phyloP scores from a whole-genome alignment of 495 filamentous ascomycete genomes.

The Aspergillus hancockii region DNA sequence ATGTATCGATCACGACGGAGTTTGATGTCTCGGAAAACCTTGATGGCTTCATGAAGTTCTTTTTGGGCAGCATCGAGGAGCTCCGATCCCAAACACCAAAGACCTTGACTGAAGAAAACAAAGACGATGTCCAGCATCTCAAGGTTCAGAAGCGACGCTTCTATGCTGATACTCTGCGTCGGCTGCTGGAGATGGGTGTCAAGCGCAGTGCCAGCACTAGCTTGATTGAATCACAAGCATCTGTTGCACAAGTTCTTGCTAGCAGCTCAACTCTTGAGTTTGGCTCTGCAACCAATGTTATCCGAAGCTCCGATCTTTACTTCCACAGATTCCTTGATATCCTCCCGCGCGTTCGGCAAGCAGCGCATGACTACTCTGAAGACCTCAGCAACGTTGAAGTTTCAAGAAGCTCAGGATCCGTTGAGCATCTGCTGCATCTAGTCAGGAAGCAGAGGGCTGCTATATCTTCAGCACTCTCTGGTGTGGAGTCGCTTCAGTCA shows the following conservation, averaged over 20 bases:
- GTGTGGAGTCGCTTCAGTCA: constrained; percentile 37
- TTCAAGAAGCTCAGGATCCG: constrained; percentile 70
- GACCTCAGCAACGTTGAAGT: constrained; percentile 81
- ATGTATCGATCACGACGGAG: constrained; percentile 49
- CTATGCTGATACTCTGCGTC: constrained; percentile 82
- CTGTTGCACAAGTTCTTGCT: constrained; percentile 67
- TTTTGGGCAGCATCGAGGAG: constrained; percentile 66
- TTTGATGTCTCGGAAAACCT: constrained; percentile 62
- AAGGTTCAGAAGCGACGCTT: constrained; percentile 89
- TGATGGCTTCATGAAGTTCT: constrained; percentile 62
- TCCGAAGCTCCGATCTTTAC: constrained; percentile 60
- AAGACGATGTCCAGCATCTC: constrained; percentile 76
- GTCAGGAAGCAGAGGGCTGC: constrained; percentile 64
- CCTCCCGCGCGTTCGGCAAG: constrained; percentile 64
- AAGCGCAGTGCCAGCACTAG: constrained; percentile 72
- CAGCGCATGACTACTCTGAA: constrained; percentile 69
- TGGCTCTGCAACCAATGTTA: constrained; percentile 20
- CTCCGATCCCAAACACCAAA: constrained; percentile 80
- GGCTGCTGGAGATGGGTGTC: constrained; percentile 83
- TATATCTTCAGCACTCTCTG: constrained; percentile 46
- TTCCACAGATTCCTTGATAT: constrained; percentile 77
- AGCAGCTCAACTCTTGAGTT: constrained; percentile 39
- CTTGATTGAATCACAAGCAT: constrained; percentile 68
- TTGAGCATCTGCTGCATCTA: constrained; percentile 77
- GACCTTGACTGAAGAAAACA: constrained; percentile 77